Percentiles rank a stretch among this genome's conserved stretches.
phyloP scores from a whole-genome alignment of 148 eudicot species.

The Pouteria glomerata region DNA sequence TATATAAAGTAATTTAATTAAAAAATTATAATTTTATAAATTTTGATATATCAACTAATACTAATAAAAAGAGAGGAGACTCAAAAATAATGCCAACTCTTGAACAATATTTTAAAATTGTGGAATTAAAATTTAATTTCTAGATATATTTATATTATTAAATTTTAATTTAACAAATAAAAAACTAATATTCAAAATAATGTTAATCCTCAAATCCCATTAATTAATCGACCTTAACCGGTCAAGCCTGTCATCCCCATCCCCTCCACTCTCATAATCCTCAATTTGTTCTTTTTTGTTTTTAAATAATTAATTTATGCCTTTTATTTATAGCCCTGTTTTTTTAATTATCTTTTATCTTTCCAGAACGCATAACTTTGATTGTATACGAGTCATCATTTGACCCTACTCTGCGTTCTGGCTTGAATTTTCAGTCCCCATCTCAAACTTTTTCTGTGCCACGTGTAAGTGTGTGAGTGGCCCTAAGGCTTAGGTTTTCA shows the following conservation, averaged over 20 bases:
- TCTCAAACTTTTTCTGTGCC: not conserved
- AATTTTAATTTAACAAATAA: too few relatives aligned
- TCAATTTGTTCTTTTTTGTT: not conserved
- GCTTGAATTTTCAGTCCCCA: not conserved
- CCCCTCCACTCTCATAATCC: not conserved
- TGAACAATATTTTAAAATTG: too few relatives aligned
- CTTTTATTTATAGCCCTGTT: not conserved
- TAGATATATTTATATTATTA: too few relatives aligned
- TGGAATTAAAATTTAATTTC: too few relatives aligned
- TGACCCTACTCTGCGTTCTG: conserved; percentile 3
- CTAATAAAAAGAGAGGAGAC: too few relatives aligned
- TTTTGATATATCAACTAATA: too few relatives aligned
- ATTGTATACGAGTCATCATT: conserved; percentile 4
- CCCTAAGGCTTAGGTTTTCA: not conserved
- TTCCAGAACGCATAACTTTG: not conserved
- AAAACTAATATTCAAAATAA: too few relatives aligned
- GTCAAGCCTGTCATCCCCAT: not conserved
- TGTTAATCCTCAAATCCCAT: too few relatives aligned
- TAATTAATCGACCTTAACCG: too few relatives aligned
- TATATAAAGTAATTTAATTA: too few relatives aligned
- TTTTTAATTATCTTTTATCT: not conserved
- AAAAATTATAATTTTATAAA: too few relatives aligned
- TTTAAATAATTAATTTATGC: not conserved
- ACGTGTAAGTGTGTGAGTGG: not conserved
- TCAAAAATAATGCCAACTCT: too few relatives aligned